phyloP scores from a whole-genome alignment of 306 rosid species.

The Coriaria nepalensis region DNA sequence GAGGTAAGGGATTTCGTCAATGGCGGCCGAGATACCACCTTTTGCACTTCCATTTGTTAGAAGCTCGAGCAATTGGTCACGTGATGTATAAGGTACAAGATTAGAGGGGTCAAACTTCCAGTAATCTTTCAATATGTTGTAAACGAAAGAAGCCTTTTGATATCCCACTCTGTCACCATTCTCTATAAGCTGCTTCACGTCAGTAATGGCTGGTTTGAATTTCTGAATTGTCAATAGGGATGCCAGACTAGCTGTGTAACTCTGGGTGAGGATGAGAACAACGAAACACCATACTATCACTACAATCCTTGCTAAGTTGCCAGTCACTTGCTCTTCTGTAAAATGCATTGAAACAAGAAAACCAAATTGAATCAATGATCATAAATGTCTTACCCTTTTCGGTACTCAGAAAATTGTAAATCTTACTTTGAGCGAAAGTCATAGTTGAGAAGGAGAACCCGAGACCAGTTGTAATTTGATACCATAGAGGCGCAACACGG shows the following conservation, averaged over 20 bases:
- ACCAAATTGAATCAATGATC: too few relatives aligned
- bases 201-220: slow-evolving; percentile 27
- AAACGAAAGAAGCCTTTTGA: slow-evolving; percentile 23
- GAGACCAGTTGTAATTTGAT: slow-evolving; percentile 28
- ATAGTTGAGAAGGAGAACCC: slow-evolving; percentile 64
- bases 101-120: slow-evolving; percentile 13
- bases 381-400: too few relatives aligned
- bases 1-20: slow-evolving; percentile 26
- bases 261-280: slow-evolving; percentile 36
- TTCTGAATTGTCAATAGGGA: slow-evolving; percentile 38
- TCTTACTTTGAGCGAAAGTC: slow-evolving; percentile 51
- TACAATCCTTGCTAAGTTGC: slow-evolving; percentile 45
- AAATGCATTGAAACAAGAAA: neutral
- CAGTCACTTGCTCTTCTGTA: slow-evolving; percentile 37
- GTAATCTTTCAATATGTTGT: slow-evolving; percentile 16
- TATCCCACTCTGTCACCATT: slow-evolving; percentile 33
- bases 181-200: slow-evolving; percentile 19
- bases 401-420: too few relatives aligned
- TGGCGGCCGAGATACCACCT: slow-evolving; percentile 35
- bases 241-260: slow-evolving; percentile 53
- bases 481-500: slow-evolving; percentile 8
- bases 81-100: slow-evolving; percentile 9
- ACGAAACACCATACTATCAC: slow-evolving; percentile 42
- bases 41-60: slow-evolving; percentile 21
- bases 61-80: slow-evolving; percentile 19